Percentiles rank a stretch among this genome's conserved stretches.
Evolutionary conservation across 2,329 filamentous ascomycete species (phyloP).

Genomic region (Fusarium sarcochroum): DNA sequence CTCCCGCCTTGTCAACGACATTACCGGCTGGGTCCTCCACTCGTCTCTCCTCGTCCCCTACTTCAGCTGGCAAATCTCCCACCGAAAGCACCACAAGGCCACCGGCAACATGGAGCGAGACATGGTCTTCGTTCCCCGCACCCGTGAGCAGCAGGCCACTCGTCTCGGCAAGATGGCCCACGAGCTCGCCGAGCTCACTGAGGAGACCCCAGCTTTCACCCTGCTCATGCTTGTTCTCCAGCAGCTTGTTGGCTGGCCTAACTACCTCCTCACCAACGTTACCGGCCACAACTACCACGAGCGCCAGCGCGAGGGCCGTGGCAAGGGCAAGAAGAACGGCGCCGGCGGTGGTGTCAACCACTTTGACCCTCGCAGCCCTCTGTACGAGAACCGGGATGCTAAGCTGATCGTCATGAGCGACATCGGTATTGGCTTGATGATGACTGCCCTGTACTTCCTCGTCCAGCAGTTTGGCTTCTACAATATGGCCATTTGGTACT

Average conservation of each 20-base stretch:
- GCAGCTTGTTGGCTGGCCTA: conserved; percentile 92
- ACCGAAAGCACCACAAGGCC: conserved; percentile 99
- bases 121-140: conserved; percentile 99
- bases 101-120: conserved; percentile 97
- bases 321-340: conserved; percentile 92
- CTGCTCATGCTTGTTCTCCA: conserved; percentile 81
- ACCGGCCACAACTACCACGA: conserved; percentile 97
- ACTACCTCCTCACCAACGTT: conserved; percentile 92
- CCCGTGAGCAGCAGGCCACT: conserved; percentile 83
- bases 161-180: conserved; percentile 81
- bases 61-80: conserved; percentile 99
- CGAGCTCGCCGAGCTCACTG: conserved; percentile 88
- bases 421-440: conserved; percentile 78
- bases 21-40: conserved; percentile 92
- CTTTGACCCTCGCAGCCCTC: conserved; percentile 87
- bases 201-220: conserved; percentile 93
- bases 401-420: conserved; percentile 90
- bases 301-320: conserved; percentile 91
- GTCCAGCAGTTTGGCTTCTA: conserved; percentile 83
- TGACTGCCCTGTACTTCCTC: conserved; percentile 74
- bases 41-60: conserved; percentile 92
- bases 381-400: conserved; percentile 93
- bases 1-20: conserved; percentile 92
- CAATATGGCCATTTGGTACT: conserved; percentile 96
- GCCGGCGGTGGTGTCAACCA: conserved; percentile 88